Evolutionary conservation across 2,329 filamentous ascomycete genomes (phyloP), one percentile per base, ranked within the genome.

Genomic region (Aureobasidium melanogenum): DNA sequence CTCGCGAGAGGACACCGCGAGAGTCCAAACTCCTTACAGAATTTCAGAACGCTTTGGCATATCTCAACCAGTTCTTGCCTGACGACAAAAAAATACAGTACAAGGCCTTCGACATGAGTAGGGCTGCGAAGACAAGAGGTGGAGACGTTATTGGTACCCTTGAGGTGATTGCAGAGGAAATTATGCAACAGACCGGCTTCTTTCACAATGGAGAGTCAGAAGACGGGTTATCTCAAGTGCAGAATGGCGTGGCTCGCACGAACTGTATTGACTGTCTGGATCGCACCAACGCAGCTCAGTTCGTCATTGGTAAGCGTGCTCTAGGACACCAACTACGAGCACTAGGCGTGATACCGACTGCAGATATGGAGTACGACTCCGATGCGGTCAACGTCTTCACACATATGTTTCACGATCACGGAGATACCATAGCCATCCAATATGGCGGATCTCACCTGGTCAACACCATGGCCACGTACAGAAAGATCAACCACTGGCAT

Each of bases 251-350:
- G 43, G 93, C 91, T 10, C 84, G 94, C 62, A 99, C 94, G 0
- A 99, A 99, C 70, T 99, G 94, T 72, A 97, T 99, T 68, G 94
- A 99, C 74, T 99, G 94, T 69, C 81, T 99, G 1, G 94, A 99
- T 74, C 87, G 94, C 24, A 99, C 94, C 9, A 99, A 99, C 71
- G 94, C 94, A 2, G 94, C 94, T 1, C 94, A 99, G 71, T 99
- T 97, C 67, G 92, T 99, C 32, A 95, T 99, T 68, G 94, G 91
- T 5, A 99, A 99, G 76, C 84, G 90, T 67, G 94, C 94, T 0
- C 82, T 99, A 12, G 94, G 92, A 0, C 85, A 96, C 68, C 94
- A 99, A 74, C 81, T 99, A 9, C 88, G 96, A 71, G 92, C 93
- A 3, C 81, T 99, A 4, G 94, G 94, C 6, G 87, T 99, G 32